phyloP scores from a whole-genome alignment of 768 basidiomycete genomes.

The Tubosaeta brunneosetosa region DNA sequence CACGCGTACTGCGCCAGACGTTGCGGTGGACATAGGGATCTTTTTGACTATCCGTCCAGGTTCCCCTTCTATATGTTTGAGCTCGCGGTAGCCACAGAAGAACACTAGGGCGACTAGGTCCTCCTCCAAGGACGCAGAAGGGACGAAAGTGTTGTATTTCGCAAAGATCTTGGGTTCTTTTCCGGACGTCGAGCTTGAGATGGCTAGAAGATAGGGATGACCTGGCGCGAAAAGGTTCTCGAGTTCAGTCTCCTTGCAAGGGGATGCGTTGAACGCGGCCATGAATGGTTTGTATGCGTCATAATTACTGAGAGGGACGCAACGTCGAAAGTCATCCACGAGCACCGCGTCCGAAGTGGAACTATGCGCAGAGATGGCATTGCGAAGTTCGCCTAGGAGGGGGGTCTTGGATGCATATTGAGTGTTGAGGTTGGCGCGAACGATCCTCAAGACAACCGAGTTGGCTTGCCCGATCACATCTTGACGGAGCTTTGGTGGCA shows the following conservation, averaged over 20 bases:
- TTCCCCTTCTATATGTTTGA: neutral
- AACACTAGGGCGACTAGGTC: neutral
- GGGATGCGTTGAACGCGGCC: slow-evolving; percentile 1
- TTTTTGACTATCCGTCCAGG: neutral
- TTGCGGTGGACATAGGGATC: neutral
- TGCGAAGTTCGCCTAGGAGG: too few species aligned
- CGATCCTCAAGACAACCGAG: too few species aligned
- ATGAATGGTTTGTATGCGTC: slow-evolving; percentile 9
- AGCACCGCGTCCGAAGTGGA: neutral
- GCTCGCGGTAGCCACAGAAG: neutral
- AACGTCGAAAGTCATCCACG: neutral
- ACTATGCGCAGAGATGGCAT: neutral
- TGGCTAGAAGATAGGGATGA: slow-evolving; percentile 1
- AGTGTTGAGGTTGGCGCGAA: too few species aligned
- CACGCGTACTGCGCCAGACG: neutral
- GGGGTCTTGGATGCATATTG: too few species aligned
- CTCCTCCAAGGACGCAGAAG: neutral
- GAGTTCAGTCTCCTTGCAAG: slow-evolving; percentile 8
- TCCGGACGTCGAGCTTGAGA: neutral
- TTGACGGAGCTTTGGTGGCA: too few species aligned
- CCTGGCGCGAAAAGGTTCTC: slow-evolving; percentile 11
- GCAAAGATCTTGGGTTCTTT: too few species aligned
- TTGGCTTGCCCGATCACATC: too few species aligned
- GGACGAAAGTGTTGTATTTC: too few species aligned
- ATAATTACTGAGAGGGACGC: neutral